Conservation (phyloP, 306 rosid species). For the Albizia julibrissin region DNA sequence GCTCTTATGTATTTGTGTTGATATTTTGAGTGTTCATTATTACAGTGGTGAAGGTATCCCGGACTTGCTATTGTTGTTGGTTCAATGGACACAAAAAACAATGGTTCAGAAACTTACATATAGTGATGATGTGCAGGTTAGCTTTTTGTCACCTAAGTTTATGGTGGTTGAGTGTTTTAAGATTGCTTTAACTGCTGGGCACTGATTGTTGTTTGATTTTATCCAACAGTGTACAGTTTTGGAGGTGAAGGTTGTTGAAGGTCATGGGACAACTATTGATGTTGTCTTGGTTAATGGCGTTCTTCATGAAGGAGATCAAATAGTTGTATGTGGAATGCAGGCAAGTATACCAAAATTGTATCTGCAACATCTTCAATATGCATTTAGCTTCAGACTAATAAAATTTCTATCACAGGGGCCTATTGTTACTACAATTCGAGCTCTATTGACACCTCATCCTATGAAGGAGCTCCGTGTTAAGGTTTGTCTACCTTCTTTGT, state of each 20-base stretch:
- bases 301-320: constrained; percentile 98
- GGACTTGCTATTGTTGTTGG: constrained; percentile 75
- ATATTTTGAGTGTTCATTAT: constrained; percentile 37
- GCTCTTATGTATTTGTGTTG: constrained; percentile 24
- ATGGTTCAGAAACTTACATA: constrained; percentile 88
- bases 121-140: constrained; percentile 88
- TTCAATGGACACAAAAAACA: constrained; percentile 91
- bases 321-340: constrained; percentile 98
- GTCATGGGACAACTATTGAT: constrained; percentile 97
- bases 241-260: constrained; percentile 97
- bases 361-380: background rate
- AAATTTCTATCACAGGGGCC: constrained; percentile 63
- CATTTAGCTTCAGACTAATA: constrained; percentile 17
- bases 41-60: constrained; percentile 96
- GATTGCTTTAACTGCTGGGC: constrained; percentile 32
- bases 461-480: constrained; percentile 97
- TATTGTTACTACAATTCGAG: constrained; percentile 86
- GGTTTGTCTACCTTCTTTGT: constrained; percentile 45
- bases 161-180: constrained; percentile 29
- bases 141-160: constrained; percentile 28
- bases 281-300: constrained; percentile 94
- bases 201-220: constrained; percentile 41
- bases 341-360: constrained; percentile 44
- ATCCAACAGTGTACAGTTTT: constrained; percentile 84
- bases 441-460: constrained; percentile 94